Percentiles rank a stretch among this genome's conserved stretches.
These are phyloP conservation scores for Typha latifolia DNA, from an alignment of 176 grass and related monocot genomes.

Conservation along the genomic window DNA sequence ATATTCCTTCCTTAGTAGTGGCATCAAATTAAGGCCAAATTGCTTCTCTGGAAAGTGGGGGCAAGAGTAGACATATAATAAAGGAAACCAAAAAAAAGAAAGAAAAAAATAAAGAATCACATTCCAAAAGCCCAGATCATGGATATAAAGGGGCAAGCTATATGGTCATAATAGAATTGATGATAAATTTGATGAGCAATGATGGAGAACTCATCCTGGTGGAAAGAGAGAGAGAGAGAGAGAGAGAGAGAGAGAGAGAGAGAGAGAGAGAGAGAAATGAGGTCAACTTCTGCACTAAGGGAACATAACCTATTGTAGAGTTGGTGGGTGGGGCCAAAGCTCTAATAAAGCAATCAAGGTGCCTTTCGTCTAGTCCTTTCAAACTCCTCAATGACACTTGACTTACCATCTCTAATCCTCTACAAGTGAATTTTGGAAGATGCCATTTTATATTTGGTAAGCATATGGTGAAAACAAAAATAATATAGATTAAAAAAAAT, in stretches of 20 bases:
- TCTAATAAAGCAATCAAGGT: constrained; percentile 22
- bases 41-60: background rate
- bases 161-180: constrained; percentile 12
- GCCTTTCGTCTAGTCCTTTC: constrained; percentile 19
- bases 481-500: too few relatives aligned
- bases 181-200: constrained; percentile 21
- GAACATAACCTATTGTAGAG: constrained; percentile 22
- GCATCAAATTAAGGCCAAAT: constrained; percentile 3
- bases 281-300: constrained; percentile 32
- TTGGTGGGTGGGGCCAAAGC: constrained; percentile 16
- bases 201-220: constrained; percentile 7
- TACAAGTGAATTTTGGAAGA: background rate
- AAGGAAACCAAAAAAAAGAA: background rate
- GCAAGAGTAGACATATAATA: background rate
- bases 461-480: too few relatives aligned
- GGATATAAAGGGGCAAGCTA: constrained; percentile 16
- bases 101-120: background rate
- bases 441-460: background rate
- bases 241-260: constrained; percentile 8
- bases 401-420: background rate
- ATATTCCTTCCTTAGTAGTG: constrained; percentile 3
- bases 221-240: background rate
- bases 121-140: background rate
- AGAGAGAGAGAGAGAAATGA: constrained; percentile 3
- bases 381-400: constrained; percentile 3